These are phyloP conservation scores for Neoascochyta sp. DNA, from an alignment of 2,329 filamentous ascomycete species.

Conservation along the genomic window DNA sequence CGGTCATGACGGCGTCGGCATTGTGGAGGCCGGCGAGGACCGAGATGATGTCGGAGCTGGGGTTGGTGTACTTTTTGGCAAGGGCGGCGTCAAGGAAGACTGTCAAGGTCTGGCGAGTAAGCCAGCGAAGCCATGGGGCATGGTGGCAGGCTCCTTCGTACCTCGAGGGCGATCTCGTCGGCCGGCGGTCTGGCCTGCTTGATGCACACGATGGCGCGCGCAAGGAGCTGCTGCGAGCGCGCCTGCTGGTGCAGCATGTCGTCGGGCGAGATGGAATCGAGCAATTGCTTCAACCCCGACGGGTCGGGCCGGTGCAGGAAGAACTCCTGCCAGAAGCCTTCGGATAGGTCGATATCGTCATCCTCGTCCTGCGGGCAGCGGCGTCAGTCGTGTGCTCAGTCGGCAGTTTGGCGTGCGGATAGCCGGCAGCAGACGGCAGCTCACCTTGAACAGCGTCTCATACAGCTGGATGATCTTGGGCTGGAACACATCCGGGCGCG, in stretches of 20 bases:
- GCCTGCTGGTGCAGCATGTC: slow-evolving; percentile 71
- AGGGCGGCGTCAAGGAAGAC: slow-evolving; percentile 80
- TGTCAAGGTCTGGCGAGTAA: slow-evolving; percentile 70
- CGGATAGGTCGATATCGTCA: slow-evolving; percentile 67
- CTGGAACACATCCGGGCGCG: slow-evolving; percentile 83
- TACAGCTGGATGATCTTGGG: slow-evolving; percentile 93
- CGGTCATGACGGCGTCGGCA: slow-evolving; percentile 80
- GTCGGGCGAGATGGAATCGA: slow-evolving; percentile 68
- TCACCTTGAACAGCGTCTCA: slow-evolving; percentile 68
- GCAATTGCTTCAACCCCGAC: slow-evolving; percentile 60
- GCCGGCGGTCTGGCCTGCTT: slow-evolving; percentile 58
- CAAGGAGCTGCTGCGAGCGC: slow-evolving; percentile 75
- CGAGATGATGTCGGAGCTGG: slow-evolving; percentile 90
- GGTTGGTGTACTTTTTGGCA: slow-evolving; percentile 88
- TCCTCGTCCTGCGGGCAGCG: slow-evolving; percentile 48
- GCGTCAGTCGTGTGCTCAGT: no score
- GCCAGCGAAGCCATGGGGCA: slow-evolving; percentile 30
- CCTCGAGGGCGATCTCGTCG: slow-evolving; percentile 80
- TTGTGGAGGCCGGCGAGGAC: slow-evolving; percentile 85
- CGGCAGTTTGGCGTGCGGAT: slow-evolving; percentile 11
- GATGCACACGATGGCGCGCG: slow-evolving; percentile 65
- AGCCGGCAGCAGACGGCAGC: slow-evolving; percentile 4
- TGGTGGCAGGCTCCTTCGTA: slow-evolving; percentile 46
- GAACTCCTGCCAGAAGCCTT: slow-evolving; percentile 95
- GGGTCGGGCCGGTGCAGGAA: slow-evolving; percentile 84